Percentiles rank a stretch among this genome's conserved stretches.
These are phyloP conservation scores for Fusarium penzigii DNA, from an alignment of 2,329 filamentous ascomycete species.

Conservation along the genomic window DNA sequence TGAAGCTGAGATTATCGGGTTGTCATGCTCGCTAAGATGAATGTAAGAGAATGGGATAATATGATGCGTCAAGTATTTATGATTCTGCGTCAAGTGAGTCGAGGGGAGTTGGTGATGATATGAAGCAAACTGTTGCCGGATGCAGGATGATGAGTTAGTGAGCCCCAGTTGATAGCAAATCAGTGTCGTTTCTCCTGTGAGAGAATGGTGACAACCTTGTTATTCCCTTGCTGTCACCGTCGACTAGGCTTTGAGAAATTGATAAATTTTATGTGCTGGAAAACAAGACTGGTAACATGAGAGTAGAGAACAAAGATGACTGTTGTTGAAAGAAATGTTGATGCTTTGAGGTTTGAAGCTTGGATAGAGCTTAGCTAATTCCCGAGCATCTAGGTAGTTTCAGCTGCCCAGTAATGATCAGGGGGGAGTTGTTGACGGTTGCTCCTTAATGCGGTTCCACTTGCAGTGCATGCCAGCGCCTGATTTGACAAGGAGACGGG, in stretches of 20 bases:
- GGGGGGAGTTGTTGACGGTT: neutral
- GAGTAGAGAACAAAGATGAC: too few relatives aligned
- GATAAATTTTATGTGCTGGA: too few relatives aligned
- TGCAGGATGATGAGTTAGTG: neutral
- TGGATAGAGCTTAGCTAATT: neutral
- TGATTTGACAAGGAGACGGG: too few relatives aligned
- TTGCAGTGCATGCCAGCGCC: neutral
- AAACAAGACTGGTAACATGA: too few relatives aligned
- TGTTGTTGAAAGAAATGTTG: neutral
- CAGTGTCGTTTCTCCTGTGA: neutral
- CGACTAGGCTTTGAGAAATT: neutral
- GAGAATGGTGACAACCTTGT: too few relatives aligned
- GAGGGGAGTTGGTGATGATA: neutral
- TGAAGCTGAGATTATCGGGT: neutral
- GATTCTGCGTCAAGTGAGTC: neutral
- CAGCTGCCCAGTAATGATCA: neutral
- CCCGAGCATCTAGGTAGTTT: too few relatives aligned
- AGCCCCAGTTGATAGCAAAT: neutral
- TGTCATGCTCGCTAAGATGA: neutral
- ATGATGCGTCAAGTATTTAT: neutral
- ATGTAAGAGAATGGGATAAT: neutral
- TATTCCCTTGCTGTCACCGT: neutral
- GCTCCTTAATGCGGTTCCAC: neutral
- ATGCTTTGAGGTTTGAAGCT: neutral
- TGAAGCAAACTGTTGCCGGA: neutral